phyloP scores from a whole-genome alignment of 1,284 basidiomycete species.

The Wallemia ichthyophaga region DNA sequence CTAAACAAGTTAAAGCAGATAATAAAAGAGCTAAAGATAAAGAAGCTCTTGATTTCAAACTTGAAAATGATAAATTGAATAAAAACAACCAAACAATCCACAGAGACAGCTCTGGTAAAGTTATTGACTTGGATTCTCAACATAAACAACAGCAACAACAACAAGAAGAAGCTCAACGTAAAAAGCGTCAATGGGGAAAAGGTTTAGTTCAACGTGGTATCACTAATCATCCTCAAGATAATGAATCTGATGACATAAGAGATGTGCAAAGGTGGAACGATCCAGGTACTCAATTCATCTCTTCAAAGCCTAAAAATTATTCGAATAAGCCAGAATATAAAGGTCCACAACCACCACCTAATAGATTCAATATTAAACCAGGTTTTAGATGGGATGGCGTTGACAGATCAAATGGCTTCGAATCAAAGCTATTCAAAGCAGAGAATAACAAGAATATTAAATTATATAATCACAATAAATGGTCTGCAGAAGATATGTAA shows the following conservation, averaged over 20 bases:
- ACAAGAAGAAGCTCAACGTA: background rate
- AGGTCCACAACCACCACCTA: conserved; percentile 13
- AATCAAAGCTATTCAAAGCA: conserved; percentile 8
- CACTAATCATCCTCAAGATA: too few species aligned
- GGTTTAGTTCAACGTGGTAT: background rate
- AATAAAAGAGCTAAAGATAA: background rate
- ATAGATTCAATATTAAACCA: conserved; percentile 13
- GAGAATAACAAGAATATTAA: conserved; percentile 4
- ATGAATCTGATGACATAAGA: background rate
- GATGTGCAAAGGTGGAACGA: background rate
- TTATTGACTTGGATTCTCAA: background rate
- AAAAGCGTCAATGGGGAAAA: background rate
- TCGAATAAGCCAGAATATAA: conserved; percentile 11
- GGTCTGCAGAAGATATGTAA: background rate
- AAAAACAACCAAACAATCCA: background rate
- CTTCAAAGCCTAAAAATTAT: too few species aligned
- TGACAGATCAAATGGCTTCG: conserved; percentile 14
- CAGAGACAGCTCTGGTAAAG: background rate
- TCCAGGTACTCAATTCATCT: background rate
- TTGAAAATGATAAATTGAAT: background rate
- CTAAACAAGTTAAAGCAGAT: background rate
- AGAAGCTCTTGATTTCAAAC: background rate
- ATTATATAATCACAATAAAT: background rate
- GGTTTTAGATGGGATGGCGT: conserved; percentile 15
- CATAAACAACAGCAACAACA: background rate